Evolutionary conservation across 2,329 filamentous ascomycete genomes (phyloP).

Genomic region (Paracoccidioides lutzii): DNA sequence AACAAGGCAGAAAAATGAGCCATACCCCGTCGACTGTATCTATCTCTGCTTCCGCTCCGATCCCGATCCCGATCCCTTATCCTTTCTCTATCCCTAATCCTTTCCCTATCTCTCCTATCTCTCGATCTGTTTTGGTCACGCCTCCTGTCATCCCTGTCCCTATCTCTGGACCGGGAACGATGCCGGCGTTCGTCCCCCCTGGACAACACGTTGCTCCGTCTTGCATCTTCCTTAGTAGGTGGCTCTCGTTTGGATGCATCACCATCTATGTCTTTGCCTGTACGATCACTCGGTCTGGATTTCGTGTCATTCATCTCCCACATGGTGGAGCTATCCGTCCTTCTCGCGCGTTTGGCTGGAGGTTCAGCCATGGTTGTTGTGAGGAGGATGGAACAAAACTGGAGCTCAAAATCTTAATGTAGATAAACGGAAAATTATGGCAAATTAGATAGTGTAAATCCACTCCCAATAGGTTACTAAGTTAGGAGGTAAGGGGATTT

Average conservation of each 20-base stretch:
- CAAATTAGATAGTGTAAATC: neutral
- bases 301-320: conserved; percentile 39
- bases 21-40: conserved; percentile 28
- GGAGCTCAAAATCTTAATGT: neutral
- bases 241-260: conserved; percentile 24
- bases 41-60: conserved; percentile 17
- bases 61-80: conserved; percentile 25
- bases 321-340: conserved; percentile 48
- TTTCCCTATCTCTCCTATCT: conserved; percentile 23
- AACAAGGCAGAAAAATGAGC: neutral
- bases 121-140: conserved; percentile 33
- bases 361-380: conserved; percentile 29
- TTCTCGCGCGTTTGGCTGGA: conserved; percentile 38
- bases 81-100: conserved; percentile 29
- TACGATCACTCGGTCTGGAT: conserved; percentile 16
- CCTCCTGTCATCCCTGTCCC: conserved; percentile 23
- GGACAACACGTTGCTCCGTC: conserved; percentile 21
- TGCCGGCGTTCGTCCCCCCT: conserved; percentile 27
- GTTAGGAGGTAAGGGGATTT: neutral
- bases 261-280: conserved; percentile 21
- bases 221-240: conserved; percentile 24
- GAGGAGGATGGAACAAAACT: neutral
- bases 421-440: too few species aligned
- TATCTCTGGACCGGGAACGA: conserved; percentile 28
- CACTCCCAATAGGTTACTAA: neutral